Evolutionary conservation across 768 basidiomycete genomes (phyloP).

Genomic region (Suillus spraguei): DNA sequence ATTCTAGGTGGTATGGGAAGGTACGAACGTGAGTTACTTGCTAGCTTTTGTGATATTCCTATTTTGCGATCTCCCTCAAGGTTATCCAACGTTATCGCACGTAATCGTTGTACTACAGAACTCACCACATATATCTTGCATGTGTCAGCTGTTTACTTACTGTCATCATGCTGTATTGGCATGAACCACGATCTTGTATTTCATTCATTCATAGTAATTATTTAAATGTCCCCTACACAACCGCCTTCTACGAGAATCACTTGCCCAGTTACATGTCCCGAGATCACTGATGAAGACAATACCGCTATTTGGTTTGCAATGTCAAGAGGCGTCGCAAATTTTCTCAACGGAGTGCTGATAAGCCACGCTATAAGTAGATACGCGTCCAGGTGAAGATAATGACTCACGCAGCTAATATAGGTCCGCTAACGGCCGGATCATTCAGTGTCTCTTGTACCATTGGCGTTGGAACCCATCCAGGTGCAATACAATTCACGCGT

Average conservation of each 20-base stretch:
- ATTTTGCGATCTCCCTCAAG: no score
- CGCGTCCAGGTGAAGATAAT: background rate
- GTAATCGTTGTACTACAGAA: no score
- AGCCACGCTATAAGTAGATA: background rate
- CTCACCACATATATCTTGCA: no score
- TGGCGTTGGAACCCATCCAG: slow-evolving; percentile 69
- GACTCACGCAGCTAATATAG: slow-evolving; percentile 67
- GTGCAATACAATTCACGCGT: slow-evolving; percentile 68
- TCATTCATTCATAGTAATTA: background rate
- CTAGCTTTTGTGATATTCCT: no score
- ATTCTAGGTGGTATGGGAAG: no score
- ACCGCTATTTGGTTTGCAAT: slow-evolving; percentile 66
- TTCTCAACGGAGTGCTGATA: slow-evolving; percentile 67
- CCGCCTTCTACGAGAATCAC: slow-evolving; percentile 74
- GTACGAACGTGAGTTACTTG: no score
- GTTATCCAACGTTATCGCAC: no score
- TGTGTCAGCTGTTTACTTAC: no score
- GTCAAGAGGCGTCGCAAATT: slow-evolving; percentile 62
- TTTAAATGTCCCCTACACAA: background rate
- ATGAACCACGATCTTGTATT: no score
- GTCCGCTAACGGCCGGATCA: slow-evolving; percentile 55
- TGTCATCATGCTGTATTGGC: no score
- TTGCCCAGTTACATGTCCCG: slow-evolving; percentile 73
- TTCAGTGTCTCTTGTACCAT: slow-evolving; percentile 61
- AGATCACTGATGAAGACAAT: slow-evolving; percentile 59